Evolutionary conservation across 208 protist genomes (phyloP), one percentile per base, ranked within the genome.

Genomic region (Crithidia expoeki): DNA sequence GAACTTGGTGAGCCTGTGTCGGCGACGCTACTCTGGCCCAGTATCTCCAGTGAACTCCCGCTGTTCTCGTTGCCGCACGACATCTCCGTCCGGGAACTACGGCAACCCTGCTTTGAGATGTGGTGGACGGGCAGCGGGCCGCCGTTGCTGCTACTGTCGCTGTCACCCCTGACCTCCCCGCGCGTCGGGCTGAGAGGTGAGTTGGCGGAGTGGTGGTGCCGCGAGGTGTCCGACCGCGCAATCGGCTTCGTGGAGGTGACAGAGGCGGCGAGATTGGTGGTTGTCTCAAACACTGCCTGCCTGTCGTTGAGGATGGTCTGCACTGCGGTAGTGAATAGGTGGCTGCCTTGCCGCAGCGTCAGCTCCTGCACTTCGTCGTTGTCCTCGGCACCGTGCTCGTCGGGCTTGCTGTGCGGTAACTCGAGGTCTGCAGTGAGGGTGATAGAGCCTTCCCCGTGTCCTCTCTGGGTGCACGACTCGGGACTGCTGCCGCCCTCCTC

Each of bases 101-200:
- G 47, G 2, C 47, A 47, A 10, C 61, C 49, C 47, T 21, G 47
- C 46, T 42, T 40, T 23, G 32, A 33, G 0, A 27, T 23, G 49
- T 33, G 33, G 42, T 9, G n/a, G 9, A n/a, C 5, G 16, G 5
- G 14, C 28, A 28, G 30, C 52, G n/a, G 19, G n/a, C 27, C 42
- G 9, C 32, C 21, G 60, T 16, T 57, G 55, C 53, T 59, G 70
- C 36, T 68, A 55, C 47, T 62, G 44, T 56, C 58, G 36, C n/a
- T n/a, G 19, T n/a, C n/a, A n/a, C n/a, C n/a, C n/a, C 28, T 34
- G 23, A 27, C 28, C 10, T 25, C 44, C 6, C 23, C 17, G 36
- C 33, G 47, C 23, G 33, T 21, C 14, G 33, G 7, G 49, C 47
- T 47, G 23, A 47, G 23, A 34, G 25, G 30, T 0, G 46, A 38